Evolutionary conservation across 179 eudicot species (phyloP).

Genomic region (Drosera spatulata): DNA sequence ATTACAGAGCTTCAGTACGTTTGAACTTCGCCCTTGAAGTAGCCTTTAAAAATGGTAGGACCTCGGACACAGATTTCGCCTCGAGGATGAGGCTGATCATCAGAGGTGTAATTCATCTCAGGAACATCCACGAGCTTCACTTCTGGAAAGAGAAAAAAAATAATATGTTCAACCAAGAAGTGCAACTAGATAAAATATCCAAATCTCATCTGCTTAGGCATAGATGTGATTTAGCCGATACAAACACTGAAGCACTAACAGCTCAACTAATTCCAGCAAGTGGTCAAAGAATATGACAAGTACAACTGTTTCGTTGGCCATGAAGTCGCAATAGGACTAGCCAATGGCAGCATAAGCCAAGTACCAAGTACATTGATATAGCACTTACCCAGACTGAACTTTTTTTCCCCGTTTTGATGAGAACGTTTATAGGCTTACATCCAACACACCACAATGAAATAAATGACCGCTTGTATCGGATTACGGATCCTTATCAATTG

Average conservation of each 20-base stretch:
- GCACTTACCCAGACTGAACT: not conserved
- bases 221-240: too few species aligned
- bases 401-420: too few species aligned
- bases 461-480: too few species aligned
- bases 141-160: slow-evolving; percentile 41
- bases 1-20: slow-evolving; percentile 31
- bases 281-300: too few species aligned
- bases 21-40: slow-evolving; percentile 87
- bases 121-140: slow-evolving; percentile 95
- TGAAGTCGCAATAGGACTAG: too few species aligned
- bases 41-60: slow-evolving; percentile 79
- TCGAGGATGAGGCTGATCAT: slow-evolving; percentile 92
- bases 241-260: too few species aligned
- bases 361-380: not conserved
- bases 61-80: slow-evolving; percentile 98
- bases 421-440: not conserved
- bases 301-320: too few species aligned
- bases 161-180: not conserved
- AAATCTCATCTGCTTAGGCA: too few species aligned
- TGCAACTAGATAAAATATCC: too few species aligned
- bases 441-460: not conserved
- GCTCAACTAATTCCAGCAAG: too few species aligned
- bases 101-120: slow-evolving; percentile 95
- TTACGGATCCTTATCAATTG: not conserved
- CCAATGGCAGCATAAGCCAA: not conserved